These are phyloP conservation scores for Dicorynia guianensis DNA, from an alignment of 306 rosid genomes.

Conservation along the genomic window DNA sequence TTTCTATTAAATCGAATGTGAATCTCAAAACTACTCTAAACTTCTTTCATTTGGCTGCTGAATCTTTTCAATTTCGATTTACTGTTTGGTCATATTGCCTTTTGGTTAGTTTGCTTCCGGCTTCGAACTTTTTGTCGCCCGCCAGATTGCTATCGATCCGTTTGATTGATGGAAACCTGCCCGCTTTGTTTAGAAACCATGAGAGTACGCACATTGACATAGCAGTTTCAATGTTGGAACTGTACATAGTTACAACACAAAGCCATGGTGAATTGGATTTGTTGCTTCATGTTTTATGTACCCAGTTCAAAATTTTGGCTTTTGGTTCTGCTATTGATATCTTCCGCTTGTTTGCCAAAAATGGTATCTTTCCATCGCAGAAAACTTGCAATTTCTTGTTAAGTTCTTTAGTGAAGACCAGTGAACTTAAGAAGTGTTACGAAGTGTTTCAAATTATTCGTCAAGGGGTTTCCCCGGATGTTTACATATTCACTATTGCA, in stretches of 20 bases:
- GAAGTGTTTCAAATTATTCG: slow-evolving; percentile 56
- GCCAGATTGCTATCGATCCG: slow-evolving; percentile 63
- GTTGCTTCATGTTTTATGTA: slow-evolving; percentile 62
- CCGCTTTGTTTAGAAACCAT: slow-evolving; percentile 37
- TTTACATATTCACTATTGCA: slow-evolving; percentile 60
- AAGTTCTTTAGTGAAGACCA: slow-evolving; percentile 61
- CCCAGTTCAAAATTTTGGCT: slow-evolving; percentile 56
- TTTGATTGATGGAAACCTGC: slow-evolving; percentile 59
- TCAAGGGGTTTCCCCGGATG: slow-evolving; percentile 55
- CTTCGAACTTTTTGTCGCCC: slow-evolving; percentile 49
- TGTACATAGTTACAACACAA: slow-evolving; percentile 18
- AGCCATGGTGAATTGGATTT: slow-evolving; percentile 61
- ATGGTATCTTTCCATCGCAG: slow-evolving; percentile 54
- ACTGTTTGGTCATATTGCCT: slow-evolving; percentile 68
- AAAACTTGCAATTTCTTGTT: slow-evolving; percentile 65
- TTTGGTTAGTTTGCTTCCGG: slow-evolving; percentile 61
- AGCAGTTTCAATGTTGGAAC: slow-evolving; percentile 52
- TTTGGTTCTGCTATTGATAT: slow-evolving; percentile 54
- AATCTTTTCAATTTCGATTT: slow-evolving; percentile 56
- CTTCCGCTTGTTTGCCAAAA: slow-evolving; percentile 46
- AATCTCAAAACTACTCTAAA: slow-evolving; percentile 64
- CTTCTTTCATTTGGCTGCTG: slow-evolving; percentile 64
- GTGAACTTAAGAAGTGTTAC: slow-evolving; percentile 55
- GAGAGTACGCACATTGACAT: slow-evolving; percentile 47
- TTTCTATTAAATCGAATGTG: slow-evolving; percentile 43